A percentile compares a stretch with the other conserved stretches of the same genome.
Evolutionary conservation across 306 rosid species (phyloP).

Genomic region (Prunus mira): DNA sequence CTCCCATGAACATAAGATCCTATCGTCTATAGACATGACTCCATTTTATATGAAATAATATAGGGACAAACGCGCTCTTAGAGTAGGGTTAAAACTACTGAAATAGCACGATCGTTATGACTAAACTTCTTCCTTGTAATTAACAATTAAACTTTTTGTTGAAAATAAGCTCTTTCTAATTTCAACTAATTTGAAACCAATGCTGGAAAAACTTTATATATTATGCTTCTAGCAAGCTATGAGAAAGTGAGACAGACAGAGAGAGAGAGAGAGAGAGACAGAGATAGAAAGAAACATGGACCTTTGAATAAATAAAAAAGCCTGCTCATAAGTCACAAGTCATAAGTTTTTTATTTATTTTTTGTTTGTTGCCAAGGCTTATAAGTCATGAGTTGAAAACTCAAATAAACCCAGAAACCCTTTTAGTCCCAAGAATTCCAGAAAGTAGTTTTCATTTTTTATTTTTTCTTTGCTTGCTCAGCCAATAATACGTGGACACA

Average conservation of each 20-base stretch:
- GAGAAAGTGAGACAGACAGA: not conserved
- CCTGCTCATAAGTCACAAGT: not conserved
- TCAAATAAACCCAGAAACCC: not conserved
- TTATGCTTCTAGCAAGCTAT: not conserved
- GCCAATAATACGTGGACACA: too few relatives aligned
- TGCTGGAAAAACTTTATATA: not conserved
- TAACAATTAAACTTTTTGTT: not conserved
- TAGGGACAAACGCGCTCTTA: too few relatives aligned
- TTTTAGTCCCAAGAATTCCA: slow-evolving; percentile 13
- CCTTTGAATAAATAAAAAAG: not conserved
- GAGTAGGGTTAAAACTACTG: too few relatives aligned
- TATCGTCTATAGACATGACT: not conserved
- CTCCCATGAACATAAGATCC: not conserved
- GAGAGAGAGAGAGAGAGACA: too few relatives aligned
- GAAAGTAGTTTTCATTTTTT: too few relatives aligned
- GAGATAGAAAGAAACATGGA: too few relatives aligned
- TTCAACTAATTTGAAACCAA: not conserved
- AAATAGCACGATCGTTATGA: too few relatives aligned
- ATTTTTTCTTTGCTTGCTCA: too few relatives aligned
- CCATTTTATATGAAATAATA: not conserved
- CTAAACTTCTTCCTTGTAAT: not conserved
- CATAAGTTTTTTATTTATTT: too few relatives aligned
- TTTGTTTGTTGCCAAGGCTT: not conserved
- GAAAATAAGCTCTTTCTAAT: not conserved
- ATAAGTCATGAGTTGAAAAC: not conserved